Evolutionary conservation across 371 early-diverging fungal species (phyloP), one percentile per base, ranked within the genome.

Genomic region (Dentiscutata heterogama): DNA sequence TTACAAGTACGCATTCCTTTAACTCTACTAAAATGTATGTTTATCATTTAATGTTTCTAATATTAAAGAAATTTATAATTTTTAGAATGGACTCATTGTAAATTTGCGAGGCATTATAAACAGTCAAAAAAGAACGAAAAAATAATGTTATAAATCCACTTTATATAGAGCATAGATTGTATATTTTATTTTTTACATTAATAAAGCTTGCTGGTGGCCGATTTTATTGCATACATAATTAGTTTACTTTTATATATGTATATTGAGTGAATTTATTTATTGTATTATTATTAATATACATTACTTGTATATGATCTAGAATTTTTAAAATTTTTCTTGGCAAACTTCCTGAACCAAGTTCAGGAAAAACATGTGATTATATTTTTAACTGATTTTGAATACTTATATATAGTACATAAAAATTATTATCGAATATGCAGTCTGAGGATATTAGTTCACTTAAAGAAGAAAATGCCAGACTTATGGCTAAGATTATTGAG

Each of bases 61-160:
- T 42, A 42, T 42, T 8, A 42, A 42, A 42, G 42, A 42, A 42
- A 46, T 46, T 46, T 10, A 46, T 8, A 46, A 46, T 63, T 63
- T 63, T 63, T 56, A 73, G 73, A 73, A 50, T 53, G 54, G 73
- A 22, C 3, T 73, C 22, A 73, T 73, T 51, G 54, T 53, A 73
- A 73, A 73, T 73, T 50, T 73, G 51, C 73, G 46, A 54, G 56
- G 0, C 3, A 51, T 73, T 46, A 27, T 50, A 16, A 72, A 51
- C 50, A 29, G 2, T 72, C 11, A 54, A 73, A 25, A 73, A 31
- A 73, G 20, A 50, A 16, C 46, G 54, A 53, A 73, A 72, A 53
- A 53, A 25, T 18, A 73, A 53, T 53, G 54, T 51, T n/a, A 8
- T 42, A 73, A 73, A 53, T n/a, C 54, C 73, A 25, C 46, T 46